Evolutionary conservation across 2,329 filamentous ascomycete genomes (phyloP).

Genomic region (Paecilomyces sp.): DNA sequence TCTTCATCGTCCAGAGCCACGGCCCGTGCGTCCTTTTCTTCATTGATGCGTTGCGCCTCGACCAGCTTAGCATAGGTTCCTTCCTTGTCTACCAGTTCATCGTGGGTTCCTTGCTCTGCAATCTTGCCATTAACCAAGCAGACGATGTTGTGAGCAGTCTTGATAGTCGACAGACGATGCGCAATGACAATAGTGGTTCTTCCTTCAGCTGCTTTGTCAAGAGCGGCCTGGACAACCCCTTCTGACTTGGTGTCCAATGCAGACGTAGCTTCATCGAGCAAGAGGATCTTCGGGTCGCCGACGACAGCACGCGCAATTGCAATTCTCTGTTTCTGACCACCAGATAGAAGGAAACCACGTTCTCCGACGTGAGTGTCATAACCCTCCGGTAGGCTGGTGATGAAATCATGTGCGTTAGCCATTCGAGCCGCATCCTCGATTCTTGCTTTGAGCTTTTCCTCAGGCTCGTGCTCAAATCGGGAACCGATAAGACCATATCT

Average conservation of each 20-base stretch:
- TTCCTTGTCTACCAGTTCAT: conserved; percentile 62
- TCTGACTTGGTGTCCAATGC: conserved; percentile 92
- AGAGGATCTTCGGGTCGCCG: conserved; percentile 81
- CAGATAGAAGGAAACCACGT: conserved; percentile 83
- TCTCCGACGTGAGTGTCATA: conserved; percentile 96
- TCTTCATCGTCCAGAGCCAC: conserved; percentile 19
- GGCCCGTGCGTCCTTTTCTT: conserved; percentile 40
- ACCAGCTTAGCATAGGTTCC: conserved; percentile 80
- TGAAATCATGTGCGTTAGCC: conserved; percentile 92
- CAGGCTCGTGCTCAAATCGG: conserved; percentile 58
- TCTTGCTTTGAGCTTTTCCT: conserved; percentile 62
- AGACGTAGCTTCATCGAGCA: conserved; percentile 92
- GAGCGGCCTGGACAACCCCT: conserved; percentile 84
- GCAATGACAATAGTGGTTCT: conserved; percentile 95
- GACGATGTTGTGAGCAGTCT: conserved; percentile 89
- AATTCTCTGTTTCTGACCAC: conserved; percentile 95
- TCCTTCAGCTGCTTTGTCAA: conserved; percentile 77
- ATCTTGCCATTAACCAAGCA: conserved; percentile 84
- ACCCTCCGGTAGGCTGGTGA: conserved; percentile 70
- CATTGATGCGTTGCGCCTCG: conserved; percentile 73
- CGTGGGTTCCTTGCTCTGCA: conserved; percentile 84
- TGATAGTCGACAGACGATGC: conserved; percentile 90
- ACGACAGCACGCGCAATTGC: conserved; percentile 88
- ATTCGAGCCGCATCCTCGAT: conserved; percentile 77
- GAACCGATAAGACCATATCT: conserved; percentile 86